Percentiles rank a stretch among this genome's conserved stretches.
These are phyloP conservation scores for Pyrenochaeta sp. DNA, from an alignment of 2,329 filamentous ascomycete genomes.

Conservation along the genomic window DNA sequence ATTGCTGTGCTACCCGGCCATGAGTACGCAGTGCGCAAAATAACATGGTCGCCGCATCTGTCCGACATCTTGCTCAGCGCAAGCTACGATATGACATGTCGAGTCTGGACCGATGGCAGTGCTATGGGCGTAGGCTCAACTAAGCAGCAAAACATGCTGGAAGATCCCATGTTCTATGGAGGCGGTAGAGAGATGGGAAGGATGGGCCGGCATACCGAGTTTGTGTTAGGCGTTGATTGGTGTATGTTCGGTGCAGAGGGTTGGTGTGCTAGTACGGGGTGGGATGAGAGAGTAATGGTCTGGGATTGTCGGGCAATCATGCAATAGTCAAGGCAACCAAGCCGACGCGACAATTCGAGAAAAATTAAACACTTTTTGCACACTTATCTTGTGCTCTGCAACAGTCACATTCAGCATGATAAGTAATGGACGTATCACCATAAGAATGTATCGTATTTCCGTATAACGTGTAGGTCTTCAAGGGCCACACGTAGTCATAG, in stretches of 20 bases:
- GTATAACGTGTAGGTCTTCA: too few species aligned
- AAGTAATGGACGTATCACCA: too few species aligned
- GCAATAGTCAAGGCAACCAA: conserved; percentile 32
- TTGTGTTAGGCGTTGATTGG: conserved; percentile 96
- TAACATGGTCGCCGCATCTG: conserved; percentile 95
- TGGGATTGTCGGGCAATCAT: conserved; percentile 85
- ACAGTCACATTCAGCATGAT: too few species aligned
- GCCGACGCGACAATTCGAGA: not conserved
- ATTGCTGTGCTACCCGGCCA: conserved; percentile 81
- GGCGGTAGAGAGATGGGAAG: conserved; percentile 78
- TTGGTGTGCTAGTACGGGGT: conserved; percentile 93
- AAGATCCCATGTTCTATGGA: conserved; percentile 51
- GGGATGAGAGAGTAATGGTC: conserved; percentile 90
- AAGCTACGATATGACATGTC: conserved; percentile 97
- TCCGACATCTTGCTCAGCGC: conserved; percentile 85
- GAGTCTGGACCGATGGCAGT: conserved; percentile 89
- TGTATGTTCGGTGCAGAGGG: conserved; percentile 94
- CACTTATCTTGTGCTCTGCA: too few species aligned
- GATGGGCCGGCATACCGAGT: conserved; percentile 95
- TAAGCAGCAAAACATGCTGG: conserved; percentile 45
- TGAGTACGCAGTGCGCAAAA: conserved; percentile 84
- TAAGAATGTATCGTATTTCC: too few species aligned
- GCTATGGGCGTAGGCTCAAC: conserved; percentile 52
- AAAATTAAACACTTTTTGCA: too few species aligned
- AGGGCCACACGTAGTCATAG: too few species aligned